phyloP scores from a whole-genome alignment of 202 grass and related monocot genomes.

The Panicum hallii region DNA sequence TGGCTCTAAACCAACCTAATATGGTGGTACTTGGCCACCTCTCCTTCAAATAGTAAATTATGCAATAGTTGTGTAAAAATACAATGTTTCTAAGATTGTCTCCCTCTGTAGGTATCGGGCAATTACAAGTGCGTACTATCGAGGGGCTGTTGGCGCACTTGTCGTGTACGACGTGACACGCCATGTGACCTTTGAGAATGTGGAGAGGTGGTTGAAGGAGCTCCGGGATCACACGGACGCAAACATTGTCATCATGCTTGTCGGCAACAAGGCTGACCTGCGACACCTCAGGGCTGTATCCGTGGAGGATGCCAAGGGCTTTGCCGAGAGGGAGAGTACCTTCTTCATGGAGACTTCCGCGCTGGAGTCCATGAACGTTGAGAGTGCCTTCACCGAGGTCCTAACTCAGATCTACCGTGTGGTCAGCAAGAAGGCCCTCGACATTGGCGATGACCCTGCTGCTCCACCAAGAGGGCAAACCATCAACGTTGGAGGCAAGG shows the following conservation, averaged over 20 bases:
- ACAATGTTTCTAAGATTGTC: neutral
- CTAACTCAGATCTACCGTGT: constrained; percentile 90
- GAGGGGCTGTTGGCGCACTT: constrained; percentile 81
- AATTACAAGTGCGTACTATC: constrained; percentile 93
- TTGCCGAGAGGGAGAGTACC: constrained; percentile 82
- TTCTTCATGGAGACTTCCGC: constrained; percentile 89
- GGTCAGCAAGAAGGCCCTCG: constrained; percentile 84
- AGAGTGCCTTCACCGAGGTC: constrained; percentile 87
- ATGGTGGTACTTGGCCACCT: neutral
- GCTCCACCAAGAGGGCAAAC: constrained; percentile 88
- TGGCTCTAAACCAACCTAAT: constrained; percentile 14
- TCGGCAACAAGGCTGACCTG: constrained; percentile 90
- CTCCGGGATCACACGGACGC: constrained; percentile 84
- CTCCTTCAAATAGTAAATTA: constrained; percentile 1
- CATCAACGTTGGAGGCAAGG: constrained; percentile 83
- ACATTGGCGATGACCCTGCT: constrained; percentile 75
- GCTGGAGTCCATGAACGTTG: constrained; percentile 84
- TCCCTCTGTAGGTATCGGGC: constrained; percentile 66
- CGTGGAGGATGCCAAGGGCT: constrained; percentile 82
- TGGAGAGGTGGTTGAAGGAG: constrained; percentile 93
- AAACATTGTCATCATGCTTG: constrained; percentile 96
- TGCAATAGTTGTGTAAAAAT: neutral
- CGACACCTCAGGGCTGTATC: constrained; percentile 84
- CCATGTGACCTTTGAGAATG: constrained; percentile 94
- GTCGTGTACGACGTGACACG: constrained; percentile 81